Conservation (phyloP, 2,329 filamentous ascomycete species). For the Verticillium nubilum region DNA sequence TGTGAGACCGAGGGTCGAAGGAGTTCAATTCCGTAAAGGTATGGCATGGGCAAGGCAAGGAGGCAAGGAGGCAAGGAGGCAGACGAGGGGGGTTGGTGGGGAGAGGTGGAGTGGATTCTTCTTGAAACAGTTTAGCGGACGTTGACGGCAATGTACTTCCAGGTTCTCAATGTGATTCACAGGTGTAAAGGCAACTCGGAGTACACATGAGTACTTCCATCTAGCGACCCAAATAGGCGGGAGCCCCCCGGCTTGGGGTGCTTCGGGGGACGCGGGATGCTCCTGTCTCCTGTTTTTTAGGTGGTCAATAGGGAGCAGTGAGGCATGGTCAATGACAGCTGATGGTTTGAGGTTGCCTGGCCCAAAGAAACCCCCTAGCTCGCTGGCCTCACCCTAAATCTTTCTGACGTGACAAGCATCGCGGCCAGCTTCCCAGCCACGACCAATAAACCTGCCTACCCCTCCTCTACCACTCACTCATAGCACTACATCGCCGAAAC, state of each 20-base stretch:
- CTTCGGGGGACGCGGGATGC: background rate
- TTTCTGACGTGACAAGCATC: background rate
- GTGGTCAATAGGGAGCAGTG: background rate
- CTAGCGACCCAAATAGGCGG: background rate
- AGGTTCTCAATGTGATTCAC: no score
- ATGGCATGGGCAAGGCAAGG: no score
- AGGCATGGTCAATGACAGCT: background rate
- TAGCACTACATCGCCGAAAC: background rate
- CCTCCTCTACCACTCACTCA: background rate
- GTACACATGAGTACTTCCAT: no score
- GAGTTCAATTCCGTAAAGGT: background rate
- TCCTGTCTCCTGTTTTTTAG: background rate
- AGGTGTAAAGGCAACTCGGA: no score
- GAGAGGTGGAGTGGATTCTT: background rate
- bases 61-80: background rate
- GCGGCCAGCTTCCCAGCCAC: background rate
- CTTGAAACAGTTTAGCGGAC: background rate
- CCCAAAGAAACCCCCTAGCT: background rate
- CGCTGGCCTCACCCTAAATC: background rate
- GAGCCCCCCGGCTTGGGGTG: background rate
- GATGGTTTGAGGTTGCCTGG: background rate
- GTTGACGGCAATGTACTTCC: background rate
- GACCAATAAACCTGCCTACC: background rate
- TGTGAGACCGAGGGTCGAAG: background rate
- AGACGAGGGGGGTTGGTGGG: background rate